A percentile compares a stretch with the other conserved stretches of the same genome.
These are phyloP conservation scores for Dactylellina cionopaga DNA, from an alignment of 2,329 filamentous ascomycete species.

Conservation along the genomic window DNA sequence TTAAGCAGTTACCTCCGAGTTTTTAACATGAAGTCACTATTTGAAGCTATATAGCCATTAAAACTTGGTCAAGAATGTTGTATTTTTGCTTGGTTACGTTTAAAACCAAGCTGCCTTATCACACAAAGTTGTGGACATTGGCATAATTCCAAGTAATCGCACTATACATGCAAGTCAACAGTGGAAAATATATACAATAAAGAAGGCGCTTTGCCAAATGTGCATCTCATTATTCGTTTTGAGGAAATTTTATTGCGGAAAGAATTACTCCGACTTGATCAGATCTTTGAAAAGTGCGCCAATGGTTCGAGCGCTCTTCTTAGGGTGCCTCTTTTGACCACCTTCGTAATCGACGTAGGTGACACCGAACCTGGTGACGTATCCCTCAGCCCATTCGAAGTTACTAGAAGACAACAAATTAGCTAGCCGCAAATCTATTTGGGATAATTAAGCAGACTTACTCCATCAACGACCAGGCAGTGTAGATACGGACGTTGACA, in stretches of 20 bases:
- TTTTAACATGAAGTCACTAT: background rate
- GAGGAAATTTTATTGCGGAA: no score
- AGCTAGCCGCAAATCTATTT: slow-evolving; percentile 17
- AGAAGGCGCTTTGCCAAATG: slow-evolving; percentile 16
- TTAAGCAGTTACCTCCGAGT: no score
- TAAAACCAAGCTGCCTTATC: background rate
- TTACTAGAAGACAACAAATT: slow-evolving; percentile 66
- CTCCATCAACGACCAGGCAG: slow-evolving; percentile 90
- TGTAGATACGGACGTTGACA: slow-evolving; percentile 81
- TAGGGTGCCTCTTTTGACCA: slow-evolving; percentile 80
- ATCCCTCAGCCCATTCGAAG: slow-evolving; percentile 92
- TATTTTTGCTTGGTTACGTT: background rate
- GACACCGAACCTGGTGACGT: slow-evolving; percentile 85
- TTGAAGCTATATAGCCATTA: background rate
- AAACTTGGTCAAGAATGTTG: background rate
- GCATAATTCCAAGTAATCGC: slow-evolving; percentile 14
- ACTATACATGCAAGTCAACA: slow-evolving; percentile 24
- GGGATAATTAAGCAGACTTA: slow-evolving; percentile 61
- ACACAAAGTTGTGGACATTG: background rate
- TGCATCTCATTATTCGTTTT: no score
- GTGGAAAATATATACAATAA: slow-evolving; percentile 16
- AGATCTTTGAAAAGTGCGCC: slow-evolving; percentile 76
- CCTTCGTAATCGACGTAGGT: slow-evolving; percentile 84
- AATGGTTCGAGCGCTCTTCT: slow-evolving; percentile 82
- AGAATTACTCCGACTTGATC: slow-evolving; percentile 72